phyloP scores from a whole-genome alignment of 2,329 filamentous ascomycete species.

The Penicillium concentricum region DNA sequence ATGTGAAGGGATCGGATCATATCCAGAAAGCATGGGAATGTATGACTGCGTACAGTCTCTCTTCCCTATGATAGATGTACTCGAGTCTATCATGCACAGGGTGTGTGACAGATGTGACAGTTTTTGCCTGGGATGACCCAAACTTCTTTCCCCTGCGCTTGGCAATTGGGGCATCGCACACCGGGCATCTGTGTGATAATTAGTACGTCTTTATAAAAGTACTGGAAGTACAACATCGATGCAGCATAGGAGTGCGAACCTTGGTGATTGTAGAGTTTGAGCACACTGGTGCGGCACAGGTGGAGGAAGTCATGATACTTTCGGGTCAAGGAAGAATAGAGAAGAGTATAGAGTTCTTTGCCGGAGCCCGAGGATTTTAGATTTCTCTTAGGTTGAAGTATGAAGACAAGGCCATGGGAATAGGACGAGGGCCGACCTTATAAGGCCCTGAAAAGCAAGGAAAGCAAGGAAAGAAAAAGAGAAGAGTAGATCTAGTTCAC shows the following conservation, averaged over 20 bases:
- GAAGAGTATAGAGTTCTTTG: background rate
- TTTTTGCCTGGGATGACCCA: slow-evolving; percentile 50
- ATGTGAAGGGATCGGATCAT: background rate
- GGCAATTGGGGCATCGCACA: slow-evolving; percentile 43
- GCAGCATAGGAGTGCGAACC: slow-evolving; percentile 12
- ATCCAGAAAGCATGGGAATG: background rate
- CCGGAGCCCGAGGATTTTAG: background rate
- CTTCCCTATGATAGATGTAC: background rate
- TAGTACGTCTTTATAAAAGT: background rate
- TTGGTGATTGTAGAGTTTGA: slow-evolving; percentile 13
- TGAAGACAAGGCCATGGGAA: background rate
- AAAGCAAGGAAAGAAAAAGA: background rate
- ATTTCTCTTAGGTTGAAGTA: background rate
- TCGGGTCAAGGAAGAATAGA: background rate
- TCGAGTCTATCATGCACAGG: slow-evolving; percentile 25
- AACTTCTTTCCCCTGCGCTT: slow-evolving; percentile 35
- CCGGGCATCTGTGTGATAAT: slow-evolving; percentile 42
- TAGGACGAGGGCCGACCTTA: slow-evolving; percentile 2
- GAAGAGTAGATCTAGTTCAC: background rate
- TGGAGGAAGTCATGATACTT: slow-evolving; percentile 13
- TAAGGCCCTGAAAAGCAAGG: slow-evolving; percentile 2
- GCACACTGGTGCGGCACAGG: slow-evolving; percentile 8
- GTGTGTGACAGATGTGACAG: slow-evolving; percentile 43
- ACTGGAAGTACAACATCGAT: background rate
- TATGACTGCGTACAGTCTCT: background rate